phyloP scores from a whole-genome alignment of 306 rosid species.

The Delonix regia region DNA sequence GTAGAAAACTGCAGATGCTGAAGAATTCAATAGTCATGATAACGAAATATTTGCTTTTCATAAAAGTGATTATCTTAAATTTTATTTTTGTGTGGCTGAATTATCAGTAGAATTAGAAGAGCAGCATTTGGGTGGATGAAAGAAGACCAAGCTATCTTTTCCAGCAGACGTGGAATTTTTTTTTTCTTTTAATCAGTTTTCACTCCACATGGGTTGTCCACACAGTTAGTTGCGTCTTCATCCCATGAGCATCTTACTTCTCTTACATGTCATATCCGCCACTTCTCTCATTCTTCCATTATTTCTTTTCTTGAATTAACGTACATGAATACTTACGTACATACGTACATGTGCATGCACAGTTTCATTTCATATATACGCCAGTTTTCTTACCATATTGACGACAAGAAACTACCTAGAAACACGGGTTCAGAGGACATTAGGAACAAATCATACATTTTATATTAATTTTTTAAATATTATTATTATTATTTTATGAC shows the following conservation, averaged over 20 bases:
- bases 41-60: slow-evolving; percentile 15
- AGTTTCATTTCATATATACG: too few relatives aligned
- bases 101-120: background rate
- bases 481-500: too few relatives aligned
- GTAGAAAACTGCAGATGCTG: slow-evolving; percentile 25
- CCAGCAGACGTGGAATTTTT: slow-evolving; percentile 17
- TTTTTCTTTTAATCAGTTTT: slow-evolving; percentile 1
- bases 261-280: background rate
- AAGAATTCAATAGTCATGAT: slow-evolving; percentile 26
- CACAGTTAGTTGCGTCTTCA: slow-evolving; percentile 18
- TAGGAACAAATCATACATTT: too few relatives aligned
- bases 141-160: slow-evolving; percentile 29
- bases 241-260: slow-evolving; percentile 26
- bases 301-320: too few relatives aligned
- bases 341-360: too few relatives aligned
- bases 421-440: too few relatives aligned
- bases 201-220: slow-evolving; percentile 41
- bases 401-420: too few relatives aligned
- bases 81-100: slow-evolving; percentile 8
- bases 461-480: too few relatives aligned
- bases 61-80: slow-evolving; percentile 9
- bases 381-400: too few relatives aligned
- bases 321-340: too few relatives aligned
- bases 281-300: background rate
- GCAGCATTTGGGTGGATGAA: slow-evolving; percentile 25